phyloP scores from a whole-genome alignment of 371 early-diverging fungal species.

The Thermomucor indicae-seudaticae region DNA sequence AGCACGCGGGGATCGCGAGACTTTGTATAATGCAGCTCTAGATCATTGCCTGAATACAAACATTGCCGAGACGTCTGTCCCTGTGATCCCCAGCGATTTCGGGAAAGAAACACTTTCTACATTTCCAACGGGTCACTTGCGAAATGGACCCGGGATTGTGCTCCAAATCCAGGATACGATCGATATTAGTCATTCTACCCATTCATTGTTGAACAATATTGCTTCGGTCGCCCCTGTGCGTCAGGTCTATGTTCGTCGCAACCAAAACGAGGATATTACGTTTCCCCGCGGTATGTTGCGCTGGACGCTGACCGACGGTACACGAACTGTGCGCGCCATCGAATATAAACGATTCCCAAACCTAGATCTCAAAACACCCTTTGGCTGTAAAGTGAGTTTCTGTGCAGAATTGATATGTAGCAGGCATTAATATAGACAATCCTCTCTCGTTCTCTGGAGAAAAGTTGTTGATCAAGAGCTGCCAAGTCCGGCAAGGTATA shows the following conservation, averaged over 20 bases:
- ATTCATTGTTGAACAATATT: constrained; percentile 19
- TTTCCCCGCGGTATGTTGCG: constrained; percentile 31
- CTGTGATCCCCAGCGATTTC: constrained; percentile 18
- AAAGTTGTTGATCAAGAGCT: constrained; percentile 28
- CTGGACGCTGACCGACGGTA: constrained; percentile 36
- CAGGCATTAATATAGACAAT: not conserved
- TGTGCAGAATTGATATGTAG: not conserved
- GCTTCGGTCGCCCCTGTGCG: constrained; percentile 22
- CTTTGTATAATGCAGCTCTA: constrained; percentile 11
- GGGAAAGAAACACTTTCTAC: constrained; percentile 10
- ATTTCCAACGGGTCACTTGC: constrained; percentile 18
- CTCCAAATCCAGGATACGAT: constrained; percentile 31
- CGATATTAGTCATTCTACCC: constrained; percentile 28
- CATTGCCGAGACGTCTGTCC: constrained; percentile 19
- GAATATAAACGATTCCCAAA: constrained; percentile 26
- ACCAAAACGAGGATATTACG: constrained; percentile 8
- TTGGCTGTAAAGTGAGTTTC: constrained; percentile 36
- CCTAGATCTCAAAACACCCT: constrained; percentile 26
- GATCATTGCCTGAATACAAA: constrained; percentile 20
- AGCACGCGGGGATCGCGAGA: constrained; percentile 6
- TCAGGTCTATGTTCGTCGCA: constrained; percentile 20
- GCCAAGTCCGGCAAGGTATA: constrained; percentile 30
- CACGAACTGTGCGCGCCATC: constrained; percentile 22
- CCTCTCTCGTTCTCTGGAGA: no score
- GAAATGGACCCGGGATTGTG: constrained; percentile 20